These are phyloP conservation scores for Tetrapisispora phaffii DNA, from an alignment of 805 yeast species.

Conservation along the genomic window DNA sequence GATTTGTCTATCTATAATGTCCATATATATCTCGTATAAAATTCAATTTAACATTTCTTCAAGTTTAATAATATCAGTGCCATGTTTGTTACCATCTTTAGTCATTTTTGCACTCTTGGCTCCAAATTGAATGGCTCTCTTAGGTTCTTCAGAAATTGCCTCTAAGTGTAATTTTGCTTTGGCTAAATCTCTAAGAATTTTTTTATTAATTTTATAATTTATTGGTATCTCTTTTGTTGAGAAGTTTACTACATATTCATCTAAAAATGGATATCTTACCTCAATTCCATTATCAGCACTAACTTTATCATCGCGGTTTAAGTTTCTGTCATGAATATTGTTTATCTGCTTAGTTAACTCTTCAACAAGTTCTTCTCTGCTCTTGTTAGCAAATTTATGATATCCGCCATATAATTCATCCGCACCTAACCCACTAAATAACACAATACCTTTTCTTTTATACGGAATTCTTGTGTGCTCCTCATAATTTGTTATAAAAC, in stretches of 20 bases:
- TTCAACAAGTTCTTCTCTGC: conserved; percentile 36
- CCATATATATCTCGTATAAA: no score
- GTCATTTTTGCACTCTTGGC: conserved; percentile 89
- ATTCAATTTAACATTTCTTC: not conserved
- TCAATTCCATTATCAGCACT: conserved; percentile 83
- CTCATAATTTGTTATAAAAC: conserved; percentile 18
- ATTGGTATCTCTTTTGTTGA: conserved; percentile 43
- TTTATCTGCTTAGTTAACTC: conserved; percentile 66
- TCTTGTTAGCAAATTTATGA: conserved; percentile 56
- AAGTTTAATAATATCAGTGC: conserved; percentile 39
- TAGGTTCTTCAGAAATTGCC: conserved; percentile 62
- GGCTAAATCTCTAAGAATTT: conserved; percentile 56
- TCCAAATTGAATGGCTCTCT: conserved; percentile 95
- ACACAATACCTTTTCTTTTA: conserved; percentile 50
- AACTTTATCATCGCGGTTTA: conserved; percentile 89
- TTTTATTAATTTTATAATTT: conserved; percentile 41
- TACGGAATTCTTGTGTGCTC: conserved; percentile 25
- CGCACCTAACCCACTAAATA: conserved; percentile 91
- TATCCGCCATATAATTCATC: conserved; percentile 97
- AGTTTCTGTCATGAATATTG: conserved; percentile 66
- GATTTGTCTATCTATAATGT: no score
- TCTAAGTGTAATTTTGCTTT: conserved; percentile 33
- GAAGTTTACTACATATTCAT: conserved; percentile 45
- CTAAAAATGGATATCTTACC: conserved; percentile 77
- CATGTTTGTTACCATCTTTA: conserved; percentile 66